Evolutionary conservation across 495 filamentous ascomycete species (phyloP).

Genomic region (Neurospora tetrasperma): DNA sequence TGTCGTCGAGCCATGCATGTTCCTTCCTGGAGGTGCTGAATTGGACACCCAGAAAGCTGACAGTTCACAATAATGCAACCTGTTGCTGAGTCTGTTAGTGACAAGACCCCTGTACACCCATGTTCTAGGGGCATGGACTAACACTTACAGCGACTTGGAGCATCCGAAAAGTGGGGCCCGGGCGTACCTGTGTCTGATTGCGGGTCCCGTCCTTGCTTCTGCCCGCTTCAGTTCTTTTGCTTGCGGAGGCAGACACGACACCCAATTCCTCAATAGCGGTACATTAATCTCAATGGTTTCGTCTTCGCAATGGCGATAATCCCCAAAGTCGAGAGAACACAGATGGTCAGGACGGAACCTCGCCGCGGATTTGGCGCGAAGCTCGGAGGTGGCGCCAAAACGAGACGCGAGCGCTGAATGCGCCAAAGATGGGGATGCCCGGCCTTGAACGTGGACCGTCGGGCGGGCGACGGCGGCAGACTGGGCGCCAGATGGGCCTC

Average conservation of each 20-base stretch:
- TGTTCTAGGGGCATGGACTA: accelerated
- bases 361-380: background rate
- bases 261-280: background rate
- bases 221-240: background rate
- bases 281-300: no score
- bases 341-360: background rate
- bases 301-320: no score
- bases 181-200: background rate
- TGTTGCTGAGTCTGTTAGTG: background rate
- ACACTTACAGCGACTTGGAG: background rate
- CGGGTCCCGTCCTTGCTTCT: background rate
- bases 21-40: background rate
- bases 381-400: background rate
- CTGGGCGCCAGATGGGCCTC: background rate
- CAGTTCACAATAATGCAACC: background rate
- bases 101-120: accelerated
- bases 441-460: no score
- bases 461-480: background rate
- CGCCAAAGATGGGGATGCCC: background rate
- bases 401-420: background rate
- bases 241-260: background rate
- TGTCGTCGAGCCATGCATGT: background rate
- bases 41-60: background rate
- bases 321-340: background rate
- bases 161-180: background rate